Percentiles rank a stretch among this genome's conserved stretches.
phyloP scores from a whole-genome alignment of 768 basidiomycete genomes.

The Amanita pallidorosea region DNA sequence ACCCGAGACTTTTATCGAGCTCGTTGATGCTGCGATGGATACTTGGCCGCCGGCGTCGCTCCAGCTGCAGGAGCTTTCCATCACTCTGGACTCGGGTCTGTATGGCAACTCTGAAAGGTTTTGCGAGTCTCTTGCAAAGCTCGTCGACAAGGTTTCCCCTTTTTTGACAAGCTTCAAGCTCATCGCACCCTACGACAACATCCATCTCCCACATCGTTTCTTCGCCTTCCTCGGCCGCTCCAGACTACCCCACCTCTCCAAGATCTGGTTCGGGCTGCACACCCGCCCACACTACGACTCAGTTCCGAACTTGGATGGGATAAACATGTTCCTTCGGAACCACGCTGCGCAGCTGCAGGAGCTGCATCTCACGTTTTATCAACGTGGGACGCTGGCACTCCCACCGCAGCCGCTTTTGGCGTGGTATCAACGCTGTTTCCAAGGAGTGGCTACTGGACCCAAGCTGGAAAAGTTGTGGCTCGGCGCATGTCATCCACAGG shows the following conservation, averaged over 20 bases:
- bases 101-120: not conserved
- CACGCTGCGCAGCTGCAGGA: not conserved
- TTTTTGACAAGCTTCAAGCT: slow-evolving; percentile 3
- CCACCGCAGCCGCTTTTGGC: not conserved
- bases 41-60: not conserved
- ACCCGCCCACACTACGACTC: not conserved
- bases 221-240: not conserved
- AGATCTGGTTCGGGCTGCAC: not conserved
- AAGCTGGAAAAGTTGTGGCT: slow-evolving; percentile 1
- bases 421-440: slow-evolving; percentile 2
- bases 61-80: not conserved
- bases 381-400: not conserved
- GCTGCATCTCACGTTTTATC: slow-evolving; percentile 3
- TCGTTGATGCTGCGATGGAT: not conserved
- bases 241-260: not conserved
- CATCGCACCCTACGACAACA: not conserved
- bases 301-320: not conserved
- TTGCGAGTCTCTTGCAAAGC: not conserved
- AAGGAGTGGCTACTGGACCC: not conserved
- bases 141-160: not conserved
- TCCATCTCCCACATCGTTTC: not conserved
- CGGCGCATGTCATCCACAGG: slow-evolving; percentile 1
- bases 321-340: slow-evolving; percentile 2
- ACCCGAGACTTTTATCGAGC: slow-evolving; percentile 3
- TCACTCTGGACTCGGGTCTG: not conserved